Evolutionary conservation across 331 rosid species (phyloP), one percentile per base, ranked within the genome.

Genomic region (Quercus phellos): DNA sequence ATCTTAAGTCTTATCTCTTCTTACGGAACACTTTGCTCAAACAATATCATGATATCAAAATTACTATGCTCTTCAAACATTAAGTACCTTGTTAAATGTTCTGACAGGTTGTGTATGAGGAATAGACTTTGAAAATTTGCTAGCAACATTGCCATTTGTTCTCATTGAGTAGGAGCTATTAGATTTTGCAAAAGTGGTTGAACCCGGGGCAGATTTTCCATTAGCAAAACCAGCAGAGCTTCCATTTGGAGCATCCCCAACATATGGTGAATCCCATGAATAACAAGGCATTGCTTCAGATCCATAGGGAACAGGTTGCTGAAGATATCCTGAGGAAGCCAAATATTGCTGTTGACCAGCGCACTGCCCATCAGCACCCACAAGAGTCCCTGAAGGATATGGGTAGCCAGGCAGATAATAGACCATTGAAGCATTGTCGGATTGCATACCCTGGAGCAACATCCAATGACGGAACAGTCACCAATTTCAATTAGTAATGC

Each of bases 211-310:
- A 59, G 58, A 30, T 75, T 85, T 82, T 26, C 58, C 66, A 80
- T 81, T 80, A 43, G 61, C 79, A 74, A 72, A 79, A 78, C 81
- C 70, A 56, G 70, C 74, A 42, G 75, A 72, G 10, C 74, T 72
- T 67, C 80, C 90, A 77, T 83, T 87, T 27, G 74, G 85, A 76
- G 76, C 75, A 24, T 81, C 85, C 30, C 78, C 84, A 73, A 51
- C 60, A 29, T 79, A 82, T 51, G 86, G 46, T 51, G 88, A 50
- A 77, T 78, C 84, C 81, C 86, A 59, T 32, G 87, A 80, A 84
- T 78, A 69, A 81, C 79, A 80, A 77, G 89, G 79, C 51, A 80
- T 29, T 58, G 87, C 80, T 84, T 92, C 90, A 53, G 93, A 90
- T 64, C 82, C 83, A 76, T 77, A 78, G 14, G 80, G 61, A 71